phyloP scores from a whole-genome alignment of 441 rosid species.

The Adansonia grandidieri region DNA sequence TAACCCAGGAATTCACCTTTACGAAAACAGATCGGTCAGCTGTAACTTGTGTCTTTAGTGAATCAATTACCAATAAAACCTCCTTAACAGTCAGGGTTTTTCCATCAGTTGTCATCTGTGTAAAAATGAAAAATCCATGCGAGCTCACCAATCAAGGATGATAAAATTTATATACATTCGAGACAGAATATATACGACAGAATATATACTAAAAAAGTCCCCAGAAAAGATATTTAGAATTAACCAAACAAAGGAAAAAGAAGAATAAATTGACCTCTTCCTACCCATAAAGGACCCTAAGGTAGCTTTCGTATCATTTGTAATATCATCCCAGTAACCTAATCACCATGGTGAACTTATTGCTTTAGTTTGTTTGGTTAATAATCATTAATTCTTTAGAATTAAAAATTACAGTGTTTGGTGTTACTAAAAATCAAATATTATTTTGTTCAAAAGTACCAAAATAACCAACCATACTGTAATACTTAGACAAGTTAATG shows the following conservation, averaged over 20 bases:
- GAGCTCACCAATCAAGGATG: background rate
- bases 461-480: too few species aligned
- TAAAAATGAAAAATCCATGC: background rate
- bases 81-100: conserved; percentile 45
- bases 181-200: background rate
- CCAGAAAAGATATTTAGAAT: background rate
- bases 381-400: too few species aligned
- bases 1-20: conserved; percentile 50
- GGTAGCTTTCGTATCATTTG: too few species aligned
- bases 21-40: conserved; percentile 63
- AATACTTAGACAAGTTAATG: too few species aligned
- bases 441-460: too few species aligned
- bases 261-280: background rate
- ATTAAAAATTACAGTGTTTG: too few species aligned
- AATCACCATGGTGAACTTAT: too few species aligned
- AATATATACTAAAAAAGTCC: background rate
- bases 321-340: too few species aligned
- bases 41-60: conserved; percentile 68
- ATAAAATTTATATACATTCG: background rate
- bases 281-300: too few species aligned
- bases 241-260: background rate
- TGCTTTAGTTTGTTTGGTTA: too few species aligned
- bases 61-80: conserved; percentile 61
- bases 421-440: too few species aligned
- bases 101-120: conserved; percentile 44